Evolutionary conservation across 179 eudicot species (phyloP), one percentile per base, ranked within the genome.

Genomic region (Beta lomatogona): DNA sequence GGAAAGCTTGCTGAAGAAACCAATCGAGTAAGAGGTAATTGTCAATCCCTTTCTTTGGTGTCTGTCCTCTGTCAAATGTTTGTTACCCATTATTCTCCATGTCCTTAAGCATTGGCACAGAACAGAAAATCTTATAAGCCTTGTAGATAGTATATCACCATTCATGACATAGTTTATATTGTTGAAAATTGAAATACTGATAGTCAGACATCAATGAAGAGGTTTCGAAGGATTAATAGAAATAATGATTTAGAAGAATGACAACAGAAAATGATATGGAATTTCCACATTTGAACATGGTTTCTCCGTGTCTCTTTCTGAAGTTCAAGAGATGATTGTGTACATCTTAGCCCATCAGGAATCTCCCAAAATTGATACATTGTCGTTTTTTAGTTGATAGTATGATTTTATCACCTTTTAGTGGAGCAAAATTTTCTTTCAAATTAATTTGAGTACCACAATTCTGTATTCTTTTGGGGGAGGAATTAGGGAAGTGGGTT

Each of bases 1-100:
- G 98, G 99, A 77, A 96, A 96, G 88, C 99, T 96, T 88, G 98
- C 97, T 64, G 97, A 83, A 18, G 99, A 96, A 89, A 96, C 99
- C 44, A 96, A 96, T 84, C 88, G 97, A 76, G 92, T 96, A 48
- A 92, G 89, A 91, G 99, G 99, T 94, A 85, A 80, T 68, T 68
- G 9, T 58, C 66, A 52, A 25, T 21, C 21, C 79, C 19, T 54
- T 64, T 9, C 11, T 55, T 19, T 21, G 16, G 28, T 55, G 65
- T 66, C 50, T 60, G 21, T 75, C 75, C 19, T 54, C 54, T 48
- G 14, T 73, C 44, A 41, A 64, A 48, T 11, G 0, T 64, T 9
- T 14, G 8, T 64, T 64, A 28, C 44, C 25, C 16, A 13, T 28
- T 64, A 11, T 19, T 25, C 0, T 4, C 53, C 53, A 9, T 48